Conservation (phyloP, 441 rosid genomes). For the Pelargonium cotyledonis region DNA sequence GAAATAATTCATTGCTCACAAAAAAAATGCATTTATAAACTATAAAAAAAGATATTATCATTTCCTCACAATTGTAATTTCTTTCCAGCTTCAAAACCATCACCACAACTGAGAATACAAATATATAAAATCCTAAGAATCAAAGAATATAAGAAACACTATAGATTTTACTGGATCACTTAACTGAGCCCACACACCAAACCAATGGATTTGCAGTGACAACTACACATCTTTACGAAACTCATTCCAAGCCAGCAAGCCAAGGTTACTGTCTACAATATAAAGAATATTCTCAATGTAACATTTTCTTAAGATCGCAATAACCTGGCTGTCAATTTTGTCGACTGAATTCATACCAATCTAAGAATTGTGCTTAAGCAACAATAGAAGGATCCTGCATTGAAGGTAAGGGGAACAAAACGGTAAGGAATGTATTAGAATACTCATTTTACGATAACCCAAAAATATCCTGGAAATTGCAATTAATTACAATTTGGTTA, state of each 20-base stretch:
- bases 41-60: too few relatives aligned
- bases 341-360: neutral
- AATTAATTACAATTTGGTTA: neutral
- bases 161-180: neutral
- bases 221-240: too few relatives aligned
- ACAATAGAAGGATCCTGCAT: constrained; percentile 73
- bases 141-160: neutral
- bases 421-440: neutral
- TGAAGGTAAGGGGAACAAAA: neutral
- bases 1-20: too few relatives aligned
- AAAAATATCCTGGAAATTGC: too few relatives aligned
- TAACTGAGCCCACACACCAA: neutral
- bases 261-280: too few relatives aligned
- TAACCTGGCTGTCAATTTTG: too few relatives aligned
- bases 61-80: too few relatives aligned
- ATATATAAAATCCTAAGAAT: neutral
- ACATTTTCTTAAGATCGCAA: too few relatives aligned
- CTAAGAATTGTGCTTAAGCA: constrained; percentile 28
- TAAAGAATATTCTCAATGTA: neutral
- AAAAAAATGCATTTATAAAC: too few relatives aligned
- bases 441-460: neutral
- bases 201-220: neutral
- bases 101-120: too few relatives aligned
- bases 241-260: neutral
- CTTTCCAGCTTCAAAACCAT: too few relatives aligned